Evolutionary conservation across 805 yeast genomes (phyloP).

Genomic region (Candida takata): DNA sequence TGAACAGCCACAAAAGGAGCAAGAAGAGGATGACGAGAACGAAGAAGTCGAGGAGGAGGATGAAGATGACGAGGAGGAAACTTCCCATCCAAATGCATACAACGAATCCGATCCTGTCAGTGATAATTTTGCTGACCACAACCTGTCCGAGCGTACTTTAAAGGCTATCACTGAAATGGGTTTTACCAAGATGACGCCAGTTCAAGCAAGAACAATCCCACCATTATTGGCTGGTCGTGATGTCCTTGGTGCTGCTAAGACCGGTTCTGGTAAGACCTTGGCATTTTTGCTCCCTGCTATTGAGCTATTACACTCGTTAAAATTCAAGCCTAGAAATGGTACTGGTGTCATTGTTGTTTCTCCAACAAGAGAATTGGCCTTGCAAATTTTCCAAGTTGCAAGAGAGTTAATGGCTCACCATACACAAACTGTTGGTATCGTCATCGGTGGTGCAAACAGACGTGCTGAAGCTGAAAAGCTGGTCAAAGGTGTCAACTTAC

Average conservation of each 20-base stretch:
- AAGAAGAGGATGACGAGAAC: constrained; percentile 13
- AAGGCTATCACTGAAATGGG: constrained; percentile 86
- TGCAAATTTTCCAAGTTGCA: constrained; percentile 97
- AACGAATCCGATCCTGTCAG: constrained; percentile 16
- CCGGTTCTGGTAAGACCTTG: constrained; percentile 97
- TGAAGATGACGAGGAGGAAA: constrained; percentile 14
- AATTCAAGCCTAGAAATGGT: constrained; percentile 96
- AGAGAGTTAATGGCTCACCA: constrained; percentile 80
- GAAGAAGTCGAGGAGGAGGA: constrained; percentile 19
- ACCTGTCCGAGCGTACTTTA: constrained; percentile 74
- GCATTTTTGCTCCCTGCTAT: constrained; percentile 96
- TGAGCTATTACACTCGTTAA: constrained; percentile 81
- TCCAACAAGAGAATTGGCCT: constrained; percentile 96
- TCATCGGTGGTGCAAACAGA: constrained; percentile 97
- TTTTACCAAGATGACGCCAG: constrained; percentile 85
- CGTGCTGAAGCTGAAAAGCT: constrained; percentile 96
- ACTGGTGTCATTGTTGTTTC: constrained; percentile 94
- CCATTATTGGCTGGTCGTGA: constrained; percentile 95
- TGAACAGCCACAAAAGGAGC: constrained; percentile 14
- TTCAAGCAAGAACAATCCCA: constrained; percentile 93
- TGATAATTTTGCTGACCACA: constrained; percentile 39
- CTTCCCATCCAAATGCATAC: constrained; percentile 5
- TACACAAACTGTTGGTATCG: constrained; percentile 91
- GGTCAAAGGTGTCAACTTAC: constrained; percentile 84
- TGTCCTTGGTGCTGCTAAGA: constrained; percentile 98